Evolutionary conservation across 306 rosid genomes (phyloP), one percentile per base, ranked within the genome.

Genomic region (Corylus americana): DNA sequence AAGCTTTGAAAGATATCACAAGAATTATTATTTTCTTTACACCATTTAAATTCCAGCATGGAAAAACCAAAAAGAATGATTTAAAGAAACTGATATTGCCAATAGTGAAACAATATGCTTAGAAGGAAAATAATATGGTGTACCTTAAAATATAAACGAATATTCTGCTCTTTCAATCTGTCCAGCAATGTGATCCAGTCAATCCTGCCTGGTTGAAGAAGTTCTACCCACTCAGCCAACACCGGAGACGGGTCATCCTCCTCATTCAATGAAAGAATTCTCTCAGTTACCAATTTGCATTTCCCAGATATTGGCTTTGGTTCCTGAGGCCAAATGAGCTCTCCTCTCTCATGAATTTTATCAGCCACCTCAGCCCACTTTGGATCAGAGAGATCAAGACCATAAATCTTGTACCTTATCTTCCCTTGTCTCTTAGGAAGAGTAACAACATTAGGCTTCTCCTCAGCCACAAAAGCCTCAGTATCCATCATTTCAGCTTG

Each of bases 361-460:
- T 93, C 88, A 55, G 96, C 95, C 18, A 88, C 92, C 44, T 85
- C 82, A n/a, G 73, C 83, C 99, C 99, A 95, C 85, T 95, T 91
- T 7, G 90, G 86, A 68, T 88, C 93, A 29, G 96, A 95, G 8
- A 95, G 79, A 89, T 95, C 91, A 73, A 95, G 97, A 70, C 99
- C 98, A 77, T 95, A 93, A 71, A 93, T 86, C 77, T 79, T 90
- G 85, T 86, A 95, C 81, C 70, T 86, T 45, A 93, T 84, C 87
- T 90, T 93, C 83, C 97, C 98, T 17, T 64, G 83, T 83, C 98
- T 91, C 89, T 86, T 91, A 22, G 98, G 99, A 77, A 95, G 96
- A n/a, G 83, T 87, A 77, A 85, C 83, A 82, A 59, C 73, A 81
- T 84, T 79, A 70, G 82, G 18, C 53, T 77, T 80, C 67, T 71